These are phyloP conservation scores for Populus hybrid DNA, from an alignment of 441 rosid species.

Conservation along the genomic window DNA sequence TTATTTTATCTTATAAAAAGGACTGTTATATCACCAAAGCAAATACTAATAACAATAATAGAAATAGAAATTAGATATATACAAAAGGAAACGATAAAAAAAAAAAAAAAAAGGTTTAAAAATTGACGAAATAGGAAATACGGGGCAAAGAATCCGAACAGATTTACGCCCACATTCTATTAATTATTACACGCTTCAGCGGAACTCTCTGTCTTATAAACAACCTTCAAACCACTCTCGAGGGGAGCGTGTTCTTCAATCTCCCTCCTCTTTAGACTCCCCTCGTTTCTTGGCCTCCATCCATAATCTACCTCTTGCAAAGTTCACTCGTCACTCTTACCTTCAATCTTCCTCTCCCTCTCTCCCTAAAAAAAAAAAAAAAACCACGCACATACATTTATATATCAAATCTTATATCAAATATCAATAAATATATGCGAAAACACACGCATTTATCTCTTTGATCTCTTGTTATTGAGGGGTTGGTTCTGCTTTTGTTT, in stretches of 20 bases:
- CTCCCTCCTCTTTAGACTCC: not conserved
- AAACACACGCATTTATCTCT: not conserved
- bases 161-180: conserved; percentile 4
- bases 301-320: not conserved
- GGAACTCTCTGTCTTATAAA: not conserved
- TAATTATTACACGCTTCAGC: conserved; percentile 15
- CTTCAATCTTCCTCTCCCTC: not conserved
- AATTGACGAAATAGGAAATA: not conserved
- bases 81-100: not conserved
- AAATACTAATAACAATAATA: too few relatives aligned
- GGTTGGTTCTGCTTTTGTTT: not conserved
- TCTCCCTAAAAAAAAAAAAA: not conserved
- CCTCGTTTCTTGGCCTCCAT: not conserved
- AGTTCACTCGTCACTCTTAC: conserved; percentile 5
- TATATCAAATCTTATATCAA: too few relatives aligned
- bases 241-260: not conserved
- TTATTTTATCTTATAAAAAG: too few relatives aligned
- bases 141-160: conserved; percentile 1
- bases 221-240: conserved; percentile 6
- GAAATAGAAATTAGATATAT: not conserved
- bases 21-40: too few relatives aligned
- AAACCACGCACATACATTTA: not conserved
- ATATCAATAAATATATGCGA: not conserved
- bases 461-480: not conserved
- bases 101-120: not conserved